These are phyloP conservation scores for Anisodus acutangulus DNA, from an alignment of 257 asterid genomes.

Conservation along the genomic window DNA sequence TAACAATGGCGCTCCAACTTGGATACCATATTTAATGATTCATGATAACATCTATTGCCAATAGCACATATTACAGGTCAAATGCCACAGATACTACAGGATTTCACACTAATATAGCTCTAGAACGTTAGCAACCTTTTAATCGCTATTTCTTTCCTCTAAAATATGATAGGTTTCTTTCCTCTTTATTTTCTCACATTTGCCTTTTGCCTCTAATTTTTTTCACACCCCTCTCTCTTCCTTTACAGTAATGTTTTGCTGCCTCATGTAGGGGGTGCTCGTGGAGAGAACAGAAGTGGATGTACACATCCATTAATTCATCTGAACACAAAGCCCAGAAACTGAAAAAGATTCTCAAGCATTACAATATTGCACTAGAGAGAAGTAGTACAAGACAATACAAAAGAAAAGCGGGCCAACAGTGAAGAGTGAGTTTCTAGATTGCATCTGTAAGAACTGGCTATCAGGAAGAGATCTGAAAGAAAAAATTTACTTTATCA, in stretches of 20 bases:
- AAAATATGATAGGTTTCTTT: neutral
- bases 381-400: neutral
- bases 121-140: conserved; percentile 14
- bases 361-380: neutral
- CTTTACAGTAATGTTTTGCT: neutral
- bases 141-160: neutral
- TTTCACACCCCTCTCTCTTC: neutral
- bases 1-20: neutral
- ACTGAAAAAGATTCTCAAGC: neutral
- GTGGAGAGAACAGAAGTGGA: neutral
- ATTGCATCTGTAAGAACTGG: neutral
- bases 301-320: conserved; percentile 3
- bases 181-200: neutral
- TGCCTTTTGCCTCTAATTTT: neutral
- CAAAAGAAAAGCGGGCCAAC: neutral
- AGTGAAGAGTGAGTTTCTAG: neutral
- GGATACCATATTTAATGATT: neutral
- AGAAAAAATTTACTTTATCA: conserved; percentile 63
- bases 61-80: neutral
- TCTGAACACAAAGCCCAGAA: neutral
- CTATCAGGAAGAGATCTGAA: neutral
- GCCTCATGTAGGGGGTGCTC: neutral
- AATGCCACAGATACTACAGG: neutral
- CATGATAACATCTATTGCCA: neutral
- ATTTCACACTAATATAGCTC: neutral